Conservation (phyloP, 805 yeast genomes). For the Brettanomyces anomalus region DNA sequence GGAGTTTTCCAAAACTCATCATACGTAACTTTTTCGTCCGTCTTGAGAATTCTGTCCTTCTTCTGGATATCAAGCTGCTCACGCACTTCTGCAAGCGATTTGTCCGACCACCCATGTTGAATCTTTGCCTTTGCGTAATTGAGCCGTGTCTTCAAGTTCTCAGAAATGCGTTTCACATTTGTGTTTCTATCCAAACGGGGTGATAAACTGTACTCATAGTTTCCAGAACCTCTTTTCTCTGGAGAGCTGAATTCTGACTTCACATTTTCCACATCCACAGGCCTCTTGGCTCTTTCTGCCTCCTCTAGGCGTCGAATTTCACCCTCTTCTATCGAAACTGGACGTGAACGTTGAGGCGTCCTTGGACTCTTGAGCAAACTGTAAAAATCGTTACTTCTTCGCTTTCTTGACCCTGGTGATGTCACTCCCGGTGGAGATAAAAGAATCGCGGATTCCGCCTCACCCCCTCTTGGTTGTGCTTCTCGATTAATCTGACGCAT, state of each 20-base stretch:
- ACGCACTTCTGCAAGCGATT: slow-evolving; percentile 22
- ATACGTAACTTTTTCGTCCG: slow-evolving; percentile 8
- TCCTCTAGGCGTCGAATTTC: too few species aligned
- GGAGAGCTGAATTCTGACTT: too few species aligned
- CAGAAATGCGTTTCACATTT: slow-evolving; percentile 28
- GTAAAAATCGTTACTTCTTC: slow-evolving; percentile 27
- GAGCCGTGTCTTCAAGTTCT: slow-evolving; percentile 27
- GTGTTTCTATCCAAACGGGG: slow-evolving; percentile 8
- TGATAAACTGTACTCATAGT: background rate
- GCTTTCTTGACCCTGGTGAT: slow-evolving; percentile 21
- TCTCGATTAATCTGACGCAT: too few species aligned
- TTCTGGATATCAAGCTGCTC: slow-evolving; percentile 17
- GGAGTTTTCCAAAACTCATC: slow-evolving; percentile 23
- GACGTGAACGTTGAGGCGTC: background rate
- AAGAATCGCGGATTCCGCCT: slow-evolving; percentile 25
- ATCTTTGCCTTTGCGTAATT: slow-evolving; percentile 29
- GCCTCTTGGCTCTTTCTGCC: too few species aligned
- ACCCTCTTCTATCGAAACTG: too few species aligned
- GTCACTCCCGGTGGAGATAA: slow-evolving; percentile 22
- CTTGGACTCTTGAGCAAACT: slow-evolving; percentile 27
- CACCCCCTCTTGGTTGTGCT: slow-evolving; percentile 11
- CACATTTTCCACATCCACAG: too few species aligned
- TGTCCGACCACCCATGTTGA: slow-evolving; percentile 27
- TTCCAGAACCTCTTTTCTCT: background rate
- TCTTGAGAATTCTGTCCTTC: slow-evolving; percentile 7